phyloP scores from a whole-genome alignment of 345 rosid species.

The Bruguiera sexangula region DNA sequence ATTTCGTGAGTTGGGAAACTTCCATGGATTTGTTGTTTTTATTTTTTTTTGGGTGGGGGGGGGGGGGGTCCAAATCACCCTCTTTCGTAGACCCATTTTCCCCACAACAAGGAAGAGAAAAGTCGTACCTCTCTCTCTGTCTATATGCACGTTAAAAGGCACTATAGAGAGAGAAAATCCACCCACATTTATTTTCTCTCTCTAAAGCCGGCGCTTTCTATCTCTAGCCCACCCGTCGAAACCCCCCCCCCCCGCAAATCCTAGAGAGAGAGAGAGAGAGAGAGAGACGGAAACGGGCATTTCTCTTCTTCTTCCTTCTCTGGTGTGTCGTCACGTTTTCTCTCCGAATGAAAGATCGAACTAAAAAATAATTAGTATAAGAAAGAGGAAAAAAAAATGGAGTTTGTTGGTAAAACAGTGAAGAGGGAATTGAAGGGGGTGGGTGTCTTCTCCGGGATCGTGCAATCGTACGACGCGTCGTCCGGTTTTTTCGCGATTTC shows the following conservation, averaged over 20 bases:
- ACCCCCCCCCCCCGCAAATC: constrained; percentile 7
- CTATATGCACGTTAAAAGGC: constrained; percentile 21
- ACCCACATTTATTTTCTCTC: neutral
- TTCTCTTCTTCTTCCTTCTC: neutral
- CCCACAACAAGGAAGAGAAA: neutral
- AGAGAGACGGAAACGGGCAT: neutral
- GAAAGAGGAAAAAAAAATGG: constrained; percentile 27
- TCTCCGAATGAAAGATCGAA: neutral
- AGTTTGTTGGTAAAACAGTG: constrained; percentile 61
- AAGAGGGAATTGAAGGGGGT: constrained; percentile 50
- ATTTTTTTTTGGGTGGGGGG: too few species aligned
- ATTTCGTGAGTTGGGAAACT: too few species aligned
- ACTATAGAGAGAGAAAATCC: constrained; percentile 17
- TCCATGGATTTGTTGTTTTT: too few species aligned
- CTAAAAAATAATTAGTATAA: constrained; percentile 5
- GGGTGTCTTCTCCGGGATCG: constrained; percentile 44
- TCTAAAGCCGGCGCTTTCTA: neutral
- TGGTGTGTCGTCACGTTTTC: neutral
- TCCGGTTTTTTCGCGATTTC: constrained; percentile 56
- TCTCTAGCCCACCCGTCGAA: neutral
- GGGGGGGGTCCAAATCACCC: neutral
- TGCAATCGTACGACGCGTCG: constrained; percentile 53
- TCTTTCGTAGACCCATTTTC: neutral
- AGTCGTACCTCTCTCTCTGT: constrained; percentile 2
- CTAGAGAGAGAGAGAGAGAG: constrained; percentile 5